Conservation (phyloP, 768 basidiomycete species). For the Rubroboletus satanas region DNA sequence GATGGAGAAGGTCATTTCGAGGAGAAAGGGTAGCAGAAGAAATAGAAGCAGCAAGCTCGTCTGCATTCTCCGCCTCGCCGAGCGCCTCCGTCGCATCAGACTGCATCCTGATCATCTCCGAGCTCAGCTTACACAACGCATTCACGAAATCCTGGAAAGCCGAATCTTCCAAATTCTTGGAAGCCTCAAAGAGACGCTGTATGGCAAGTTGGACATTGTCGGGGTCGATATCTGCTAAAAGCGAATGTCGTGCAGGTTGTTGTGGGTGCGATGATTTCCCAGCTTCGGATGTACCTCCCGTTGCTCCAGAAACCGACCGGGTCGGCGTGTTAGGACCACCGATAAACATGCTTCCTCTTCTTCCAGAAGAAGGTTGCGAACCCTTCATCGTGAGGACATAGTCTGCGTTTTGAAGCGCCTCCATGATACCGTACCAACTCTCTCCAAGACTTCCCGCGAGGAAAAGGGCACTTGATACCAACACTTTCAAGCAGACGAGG, state of each 20-base stretch:
- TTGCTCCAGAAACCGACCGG: slow-evolving; percentile 38
- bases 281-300: slow-evolving; percentile 6
- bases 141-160: slow-evolving; percentile 76
- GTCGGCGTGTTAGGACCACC: slow-evolving; percentile 34
- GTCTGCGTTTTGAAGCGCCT: slow-evolving; percentile 91
- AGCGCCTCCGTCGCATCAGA: slow-evolving; percentile 35
- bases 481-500: slow-evolving; percentile 81
- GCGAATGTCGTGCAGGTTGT: slow-evolving; percentile 45
- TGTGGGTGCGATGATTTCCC: slow-evolving; percentile 18
- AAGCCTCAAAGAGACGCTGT: slow-evolving; percentile 81
- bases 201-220: slow-evolving; percentile 73
- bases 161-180: slow-evolving; percentile 75
- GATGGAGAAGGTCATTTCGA: slow-evolving; percentile 44
- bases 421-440: slow-evolving; percentile 89
- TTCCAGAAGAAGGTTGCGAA: slow-evolving; percentile 28
- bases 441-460: slow-evolving; percentile 83
- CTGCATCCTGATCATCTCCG: slow-evolving; percentile 93
- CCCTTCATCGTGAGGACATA: slow-evolving; percentile 76
- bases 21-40: slow-evolving; percentile 39
- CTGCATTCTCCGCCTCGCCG: slow-evolving; percentile 28
- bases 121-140: slow-evolving; percentile 81
- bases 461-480: slow-evolving; percentile 73
- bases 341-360: slow-evolving; percentile 32
- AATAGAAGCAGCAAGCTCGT: slow-evolving; percentile 33
- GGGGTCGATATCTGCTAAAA: slow-evolving; percentile 69